Base-by-base conservation (phyloP, 805 yeast genomes). In the Metschnikowia drakensbergensis region DNA sequence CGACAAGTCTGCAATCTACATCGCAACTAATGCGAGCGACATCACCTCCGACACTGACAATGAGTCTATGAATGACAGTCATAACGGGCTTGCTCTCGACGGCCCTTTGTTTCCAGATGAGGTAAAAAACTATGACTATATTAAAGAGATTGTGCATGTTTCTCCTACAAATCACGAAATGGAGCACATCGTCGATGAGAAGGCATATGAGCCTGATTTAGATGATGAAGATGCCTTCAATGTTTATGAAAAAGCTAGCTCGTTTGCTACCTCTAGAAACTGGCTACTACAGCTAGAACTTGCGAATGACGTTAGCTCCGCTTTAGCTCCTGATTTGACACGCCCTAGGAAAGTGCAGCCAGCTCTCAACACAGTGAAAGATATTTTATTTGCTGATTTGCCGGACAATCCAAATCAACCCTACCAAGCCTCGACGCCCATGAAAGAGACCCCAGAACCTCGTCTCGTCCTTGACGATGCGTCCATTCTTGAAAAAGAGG, bases 181-280 rank as follows among this genome's bases (percentile, higher is more conserved):
- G 55, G 54, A 58, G 45, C 77, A 74, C 2, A 61, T 81, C 22
- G 72, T 84, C 5, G 72, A 76, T 42, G 87, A 83, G 54, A 84
- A 81, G 57, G 85, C 81, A 3, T 86, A 79, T 60, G 94, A 86
- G 62, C 92, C 92, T 0, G 80, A 81, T 75, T 62, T 76, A 59
- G 33, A 55, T 1, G 63, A 72, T 68, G 52, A 64, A 71, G 54
- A 68, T 48, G 57, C 60, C 34, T 58, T 74, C 60, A 63, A 65
- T 35, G 54, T 42, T 5, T 64, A 71, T 40, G 77, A 74, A 52
- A 69, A 62, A 4, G 68, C 69, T 27, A 76, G 82, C 1, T 61
- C 71, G 28, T 67, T 81, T 37, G 77, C 81, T 0, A 71, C 73
- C 1, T 74, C 84, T 5, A 71, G 72, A 30, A 77, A 83, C 53